Percentiles rank a stretch among this genome's conserved stretches.
Evolutionary conservation across 2,329 filamentous ascomycete species (phyloP).

Genomic region (Xylariaceae sp.): DNA sequence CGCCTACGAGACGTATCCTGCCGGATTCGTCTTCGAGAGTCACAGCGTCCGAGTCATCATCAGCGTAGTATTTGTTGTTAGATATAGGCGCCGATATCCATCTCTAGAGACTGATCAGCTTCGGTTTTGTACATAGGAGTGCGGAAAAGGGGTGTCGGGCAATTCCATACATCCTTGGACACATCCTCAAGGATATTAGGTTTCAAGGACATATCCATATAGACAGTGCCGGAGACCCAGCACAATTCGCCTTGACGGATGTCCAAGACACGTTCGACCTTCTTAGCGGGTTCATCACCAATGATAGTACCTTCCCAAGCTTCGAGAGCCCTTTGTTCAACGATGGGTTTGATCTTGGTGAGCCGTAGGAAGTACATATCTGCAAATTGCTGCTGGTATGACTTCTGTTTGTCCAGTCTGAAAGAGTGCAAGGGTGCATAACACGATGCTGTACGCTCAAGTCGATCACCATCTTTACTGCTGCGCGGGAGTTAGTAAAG

Average conservation of each 20-base stretch:
- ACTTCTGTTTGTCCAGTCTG: conserved; percentile 62
- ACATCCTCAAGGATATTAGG: conserved; percentile 95
- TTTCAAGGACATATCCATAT: conserved; percentile 96
- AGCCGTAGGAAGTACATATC: conserved; percentile 97
- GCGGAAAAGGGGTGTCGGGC: too few relatives aligned
- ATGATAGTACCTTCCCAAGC: conserved; percentile 78
- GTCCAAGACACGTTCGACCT: conserved; percentile 85
- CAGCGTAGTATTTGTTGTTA: conserved; percentile 70
- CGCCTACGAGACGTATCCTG: conserved; percentile 73
- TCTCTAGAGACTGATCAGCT: conserved; percentile 49
- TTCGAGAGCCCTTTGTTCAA: conserved; percentile 68
- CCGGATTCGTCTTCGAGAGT: conserved; percentile 97
- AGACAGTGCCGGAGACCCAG: conserved; percentile 92
- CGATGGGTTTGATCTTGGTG: conserved; percentile 77
- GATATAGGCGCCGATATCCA: conserved; percentile 82
- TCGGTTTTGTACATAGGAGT: too few relatives aligned
- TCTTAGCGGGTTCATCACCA: conserved; percentile 68
- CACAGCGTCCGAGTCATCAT: conserved; percentile 58
- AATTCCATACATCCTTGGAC: conserved; percentile 72
- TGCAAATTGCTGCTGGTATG: conserved; percentile 92
- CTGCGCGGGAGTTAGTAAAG: conserved; percentile 31
- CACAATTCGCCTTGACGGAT: conserved; percentile 93
- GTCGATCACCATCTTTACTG: conserved; percentile 35
- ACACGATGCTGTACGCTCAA: conserved; percentile 50
- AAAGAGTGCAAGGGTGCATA: conserved; percentile 79